Evolutionary conservation across 495 filamentous ascomycete genomes (phyloP).

Genomic region (Paragyromitra xinjiangensis): DNA sequence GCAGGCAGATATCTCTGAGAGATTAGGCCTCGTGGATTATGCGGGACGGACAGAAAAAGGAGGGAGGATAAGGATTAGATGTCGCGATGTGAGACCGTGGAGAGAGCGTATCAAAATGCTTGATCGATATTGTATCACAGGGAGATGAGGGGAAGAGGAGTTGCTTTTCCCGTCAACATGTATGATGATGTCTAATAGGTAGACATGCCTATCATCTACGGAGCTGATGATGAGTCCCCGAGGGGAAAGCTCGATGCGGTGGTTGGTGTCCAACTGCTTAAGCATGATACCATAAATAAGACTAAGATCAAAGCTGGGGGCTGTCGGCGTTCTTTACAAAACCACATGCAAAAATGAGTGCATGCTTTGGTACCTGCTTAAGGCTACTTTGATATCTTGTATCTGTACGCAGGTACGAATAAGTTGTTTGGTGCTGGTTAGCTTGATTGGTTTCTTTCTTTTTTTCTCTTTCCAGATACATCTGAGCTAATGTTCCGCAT

Average conservation of each 20-base stretch:
- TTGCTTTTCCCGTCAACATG: conserved; percentile 12
- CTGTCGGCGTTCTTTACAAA: not conserved
- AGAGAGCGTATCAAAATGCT: conserved; percentile 5
- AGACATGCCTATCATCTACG: not conserved
- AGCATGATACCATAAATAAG: conserved; percentile 15
- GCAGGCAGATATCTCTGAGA: not conserved
- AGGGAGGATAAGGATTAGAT: conserved; percentile 12
- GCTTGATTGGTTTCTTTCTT: not conserved
- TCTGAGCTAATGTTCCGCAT: conserved; percentile 20
- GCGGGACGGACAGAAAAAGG: conserved; percentile 1
- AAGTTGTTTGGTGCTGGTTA: conserved; percentile 4
- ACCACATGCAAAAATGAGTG: conserved; percentile 33
- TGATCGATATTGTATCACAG: conserved; percentile 15
- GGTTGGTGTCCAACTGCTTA: conserved; percentile 15
- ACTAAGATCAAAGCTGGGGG: not conserved
- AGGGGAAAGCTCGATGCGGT: not conserved
- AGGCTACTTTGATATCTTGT: conserved; percentile 13
- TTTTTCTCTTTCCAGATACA: not conserved
- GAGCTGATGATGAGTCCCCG: not conserved
- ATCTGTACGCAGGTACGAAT: conserved; percentile 30
- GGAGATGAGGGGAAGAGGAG: conserved; percentile 3
- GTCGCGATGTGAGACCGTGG: conserved; percentile 42
- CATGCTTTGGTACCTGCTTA: conserved; percentile 41
- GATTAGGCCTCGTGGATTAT: not conserved
- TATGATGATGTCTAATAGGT: not conserved